Base-by-base conservation (phyloP, 2,329 filamentous ascomycete species). In the Colletotrichum brevisporum region DNA sequence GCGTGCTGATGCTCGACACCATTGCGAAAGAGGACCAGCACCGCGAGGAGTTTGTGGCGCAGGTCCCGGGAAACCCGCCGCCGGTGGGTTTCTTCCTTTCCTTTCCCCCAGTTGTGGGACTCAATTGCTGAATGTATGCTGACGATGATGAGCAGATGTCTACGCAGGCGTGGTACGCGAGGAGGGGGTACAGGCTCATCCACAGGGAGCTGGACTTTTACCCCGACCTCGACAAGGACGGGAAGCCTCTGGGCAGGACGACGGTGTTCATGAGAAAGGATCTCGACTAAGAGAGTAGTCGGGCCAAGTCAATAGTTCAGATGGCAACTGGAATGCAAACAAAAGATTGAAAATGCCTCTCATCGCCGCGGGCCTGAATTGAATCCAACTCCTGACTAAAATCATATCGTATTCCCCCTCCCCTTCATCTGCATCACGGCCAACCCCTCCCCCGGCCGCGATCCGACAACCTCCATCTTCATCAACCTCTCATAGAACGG, bases 401-500 rank as follows among this genome's bases (percentile, higher is more conserved):
- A 36, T 39, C 16, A 13, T 36, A 8, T 51, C 21, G 1, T 69
- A 8, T 36, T 67, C 0, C 74, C 74, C 31, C 53, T 71, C 16
- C 75, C 72, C 48, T 72, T 75, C 48, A 65, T 64, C 63, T 73
- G 67, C 74, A 76, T 75, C 0, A 74, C 31, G 6, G 72, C 72
- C 27, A 71, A 27, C 6, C 54, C 47, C 45, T 43, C 21, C 2
- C 70, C 74, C 5, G 18, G 43, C 27, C 52, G 52, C 0, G 59
- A 31, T 31, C 72, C 75, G 0, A 78, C 21, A 26, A 80, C 48
- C 3, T 61, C 60, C 78, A 79, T 79, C n/a, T 66, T 73, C 74
- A 81, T 64, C 0, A 79, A 8, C 36, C 71, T 74, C 48, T 75
- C 61, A 12, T 81, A 81, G 2, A 80, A 80, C 0, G 78, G 78